phyloP scores from a whole-genome alignment of 129 eudicot species.

The Chrysanthemum lavandulifolium region DNA sequence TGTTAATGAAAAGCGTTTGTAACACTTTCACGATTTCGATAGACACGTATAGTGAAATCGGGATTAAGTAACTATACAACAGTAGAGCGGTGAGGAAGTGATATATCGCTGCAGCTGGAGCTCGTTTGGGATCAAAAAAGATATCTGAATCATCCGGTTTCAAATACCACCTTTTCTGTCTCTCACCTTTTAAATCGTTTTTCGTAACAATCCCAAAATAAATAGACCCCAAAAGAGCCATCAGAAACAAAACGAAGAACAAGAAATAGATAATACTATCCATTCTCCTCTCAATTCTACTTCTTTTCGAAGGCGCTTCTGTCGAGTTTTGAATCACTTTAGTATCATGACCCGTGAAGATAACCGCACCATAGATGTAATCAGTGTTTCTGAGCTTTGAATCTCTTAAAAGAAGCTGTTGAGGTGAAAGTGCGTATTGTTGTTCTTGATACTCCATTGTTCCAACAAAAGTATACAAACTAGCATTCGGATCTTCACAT shows the following conservation, averaged over 20 bases:
- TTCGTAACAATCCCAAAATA: slow-evolving; percentile 68
- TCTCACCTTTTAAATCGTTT: slow-evolving; percentile 46
- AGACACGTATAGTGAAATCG: slow-evolving; percentile 88
- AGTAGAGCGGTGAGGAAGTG: slow-evolving; percentile 74
- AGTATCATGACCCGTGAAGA: slow-evolving; percentile 92
- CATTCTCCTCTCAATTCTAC: slow-evolving; percentile 85
- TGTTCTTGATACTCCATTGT: slow-evolving; percentile 66
- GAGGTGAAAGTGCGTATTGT: slow-evolving; percentile 72
- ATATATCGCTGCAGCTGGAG: slow-evolving; percentile 65
- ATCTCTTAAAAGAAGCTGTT: slow-evolving; percentile 78
- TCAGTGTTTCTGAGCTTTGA: slow-evolving; percentile 88
- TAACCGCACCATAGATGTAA: slow-evolving; percentile 72
- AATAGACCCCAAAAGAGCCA: slow-evolving; percentile 67
- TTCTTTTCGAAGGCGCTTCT: slow-evolving; percentile 85
- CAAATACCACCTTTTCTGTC: slow-evolving; percentile 76
- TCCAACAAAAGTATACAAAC: slow-evolving; percentile 79
- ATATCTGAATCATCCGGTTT: slow-evolving; percentile 45
- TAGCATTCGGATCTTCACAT: slow-evolving; percentile 95
- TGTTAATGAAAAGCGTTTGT: slow-evolving; percentile 80
- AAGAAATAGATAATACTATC: slow-evolving; percentile 78
- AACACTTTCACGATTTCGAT: slow-evolving; percentile 88
- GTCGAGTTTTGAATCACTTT: slow-evolving; percentile 92
- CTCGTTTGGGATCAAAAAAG: slow-evolving; percentile 69
- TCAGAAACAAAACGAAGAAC: slow-evolving; percentile 51
- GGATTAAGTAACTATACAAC: slow-evolving; percentile 78